Evolutionary conservation across 2,329 filamentous ascomycete species (phyloP).

Genomic region (Claviceps fusiformis): DNA sequence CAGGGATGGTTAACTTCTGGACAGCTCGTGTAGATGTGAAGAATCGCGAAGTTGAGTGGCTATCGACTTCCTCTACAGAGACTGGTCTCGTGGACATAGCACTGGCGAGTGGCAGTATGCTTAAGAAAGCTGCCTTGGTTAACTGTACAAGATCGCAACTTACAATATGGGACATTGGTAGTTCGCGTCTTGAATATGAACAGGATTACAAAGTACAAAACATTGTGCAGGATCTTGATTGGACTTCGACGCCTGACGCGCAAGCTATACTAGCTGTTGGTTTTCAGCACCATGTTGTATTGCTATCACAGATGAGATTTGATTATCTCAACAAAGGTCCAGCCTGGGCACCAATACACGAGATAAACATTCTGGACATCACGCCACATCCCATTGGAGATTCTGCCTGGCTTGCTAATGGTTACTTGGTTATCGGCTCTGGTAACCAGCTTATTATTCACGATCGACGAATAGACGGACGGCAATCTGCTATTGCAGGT

Average conservation of each 20-base stretch:
- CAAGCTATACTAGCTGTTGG: conserved; percentile 88
- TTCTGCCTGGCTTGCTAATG: conserved; percentile 78
- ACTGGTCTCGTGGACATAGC: conserved; percentile 62
- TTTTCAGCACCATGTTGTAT: conserved; percentile 70
- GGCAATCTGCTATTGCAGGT: conserved; percentile 43
- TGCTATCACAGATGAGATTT: conserved; percentile 79
- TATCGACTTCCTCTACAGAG: conserved; percentile 68
- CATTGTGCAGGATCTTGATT: conserved; percentile 74
- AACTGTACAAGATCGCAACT: conserved; percentile 59
- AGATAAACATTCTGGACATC: conserved; percentile 67
- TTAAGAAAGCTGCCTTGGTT: conserved; percentile 76
- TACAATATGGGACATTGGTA: conserved; percentile 84
- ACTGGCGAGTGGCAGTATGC: conserved; percentile 71
- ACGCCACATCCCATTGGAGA: conserved; percentile 88
- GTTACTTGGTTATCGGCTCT: conserved; percentile 73
- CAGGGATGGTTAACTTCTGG: conserved; percentile 70
- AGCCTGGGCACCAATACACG: conserved; percentile 76
- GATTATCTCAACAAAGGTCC: conserved; percentile 80
- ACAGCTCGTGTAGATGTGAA: conserved; percentile 58
- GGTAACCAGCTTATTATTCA: conserved; percentile 87
- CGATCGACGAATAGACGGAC: conserved; percentile 57
- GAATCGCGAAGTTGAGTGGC: conserved; percentile 57
- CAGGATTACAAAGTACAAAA: conserved; percentile 61
- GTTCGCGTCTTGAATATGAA: conserved; percentile 67
- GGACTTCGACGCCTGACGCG: conserved; percentile 81